phyloP scores from a whole-genome alignment of 148 eudicot genomes.

The Pharnaceum exiguum region DNA sequence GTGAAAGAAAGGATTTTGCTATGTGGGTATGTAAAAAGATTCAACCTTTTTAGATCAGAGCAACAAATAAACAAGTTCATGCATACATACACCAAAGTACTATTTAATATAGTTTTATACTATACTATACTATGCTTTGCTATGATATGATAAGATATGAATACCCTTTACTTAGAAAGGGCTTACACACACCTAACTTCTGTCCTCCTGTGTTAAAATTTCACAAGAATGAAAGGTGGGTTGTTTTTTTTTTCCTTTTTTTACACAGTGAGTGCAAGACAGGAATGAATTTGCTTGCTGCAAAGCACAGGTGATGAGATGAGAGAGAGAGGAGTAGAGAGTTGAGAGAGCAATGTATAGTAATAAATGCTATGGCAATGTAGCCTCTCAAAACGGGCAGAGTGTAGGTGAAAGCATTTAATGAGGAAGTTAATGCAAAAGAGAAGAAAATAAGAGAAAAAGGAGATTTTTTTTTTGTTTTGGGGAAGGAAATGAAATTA shows the following conservation, averaged over 20 bases:
- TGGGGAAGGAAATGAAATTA: too few species aligned
- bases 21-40: conserved; percentile 5
- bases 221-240: conserved; percentile 20
- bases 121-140: too few species aligned
- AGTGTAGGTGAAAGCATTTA: conserved; percentile 74
- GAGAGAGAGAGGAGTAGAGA: conserved; percentile 23
- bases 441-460: too few species aligned
- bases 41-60: conserved; percentile 15
- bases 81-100: background rate
- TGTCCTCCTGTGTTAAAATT: conserved; percentile 9
- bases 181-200: conserved; percentile 17
- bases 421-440: conserved; percentile 59
- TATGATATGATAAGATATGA: conserved; percentile 7
- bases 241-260: conserved; percentile 7
- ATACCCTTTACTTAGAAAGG: conserved; percentile 5
- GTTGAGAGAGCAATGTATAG: conserved; percentile 22
- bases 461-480: background rate
- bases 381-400: conserved; percentile 38
- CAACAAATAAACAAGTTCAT: background rate
- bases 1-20: conserved; percentile 3
- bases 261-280: conserved; percentile 19
- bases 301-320: conserved; percentile 19
- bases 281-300: conserved; percentile 18
- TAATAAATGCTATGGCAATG: conserved; percentile 32
- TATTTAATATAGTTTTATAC: too few species aligned